Evolutionary conservation across 176 grass and related monocot genomes (phyloP), one percentile per base, ranked within the genome.

Genomic region (Paspalum notatum): DNA sequence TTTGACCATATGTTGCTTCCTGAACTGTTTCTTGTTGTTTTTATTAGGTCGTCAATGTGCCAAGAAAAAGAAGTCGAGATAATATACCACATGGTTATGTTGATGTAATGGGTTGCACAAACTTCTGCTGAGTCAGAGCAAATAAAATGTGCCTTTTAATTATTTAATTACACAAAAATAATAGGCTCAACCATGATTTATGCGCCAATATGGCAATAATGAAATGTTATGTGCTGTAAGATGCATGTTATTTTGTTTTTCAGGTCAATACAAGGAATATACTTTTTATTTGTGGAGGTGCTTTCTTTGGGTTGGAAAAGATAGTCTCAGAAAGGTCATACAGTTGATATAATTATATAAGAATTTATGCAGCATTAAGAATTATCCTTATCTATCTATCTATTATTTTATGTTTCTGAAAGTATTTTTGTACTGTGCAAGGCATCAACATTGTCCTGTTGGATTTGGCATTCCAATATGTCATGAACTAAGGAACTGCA

Each of bases 281-380:
- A 71, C 92, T 94, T 66, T 94, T 94, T 47, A 91, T 94, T 71
- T 94, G 92, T 85, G 92, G 92, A 64, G 92, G 92, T 79, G 74
- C 92, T 50, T 94, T 94, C 79, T 71, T 80, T 69, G 89, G 83
- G 68, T 82, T 91, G 80, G 92, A 73, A 42, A 94, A 91, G 81
- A 87, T 88, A 71, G 67, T 94, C 46, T 87, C 77, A 66, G 86
- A 87, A 89, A 94, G 86, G 92, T 91, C 49, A 63, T 57, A 25
- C 17, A 42, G 59, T 78, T 78, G 24, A 8, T 26, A 15, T 80
- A 80, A 59, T 79, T 27, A 72, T 37, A 54, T 7, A 17, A 32
- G 32, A 70, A 49, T 53, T 44, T 84, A 7, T 83, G 21, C 37
- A 75, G 27, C 20, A 68, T 75, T 66, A 25, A 60, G 25, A 62